These are phyloP conservation scores for Fusarium virguliforme DNA, from an alignment of 2,329 filamentous ascomycete genomes.

Conservation along the genomic window DNA sequence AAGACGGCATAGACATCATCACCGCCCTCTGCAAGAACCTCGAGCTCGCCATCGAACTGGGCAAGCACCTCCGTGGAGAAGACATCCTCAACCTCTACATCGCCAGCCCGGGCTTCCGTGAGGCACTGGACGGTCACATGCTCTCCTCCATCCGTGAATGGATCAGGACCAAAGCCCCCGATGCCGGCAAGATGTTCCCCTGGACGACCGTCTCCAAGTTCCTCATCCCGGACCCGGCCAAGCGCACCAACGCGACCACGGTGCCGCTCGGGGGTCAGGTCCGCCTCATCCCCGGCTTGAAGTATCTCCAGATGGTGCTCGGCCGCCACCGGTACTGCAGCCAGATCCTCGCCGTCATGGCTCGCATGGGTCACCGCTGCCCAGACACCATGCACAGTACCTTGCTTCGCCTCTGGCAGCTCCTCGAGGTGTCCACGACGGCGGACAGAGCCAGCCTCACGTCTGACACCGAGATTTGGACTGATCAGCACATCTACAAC, in stretches of 20 bases:
- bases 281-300: conserved; percentile 73
- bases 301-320: conserved; percentile 78
- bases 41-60: conserved; percentile 70
- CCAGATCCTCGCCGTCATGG: conserved; percentile 76
- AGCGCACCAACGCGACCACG: conserved; percentile 50
- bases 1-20: conserved; percentile 60
- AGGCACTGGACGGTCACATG: conserved; percentile 72
- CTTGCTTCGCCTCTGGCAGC: conserved; percentile 79
- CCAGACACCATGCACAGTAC: conserved; percentile 64
- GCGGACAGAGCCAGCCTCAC: conserved; percentile 70
- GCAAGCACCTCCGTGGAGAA: conserved; percentile 66
- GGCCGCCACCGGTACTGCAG: conserved; percentile 70
- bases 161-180: conserved; percentile 68
- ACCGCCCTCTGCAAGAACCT: conserved; percentile 61
- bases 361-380: conserved; percentile 70
- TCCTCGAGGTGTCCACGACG: conserved; percentile 77
- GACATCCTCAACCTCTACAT: conserved; percentile 77
- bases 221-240: conserved; percentile 73
- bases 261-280: conserved; percentile 48
- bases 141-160: conserved; percentile 72
- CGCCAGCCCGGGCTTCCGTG: conserved; percentile 75
- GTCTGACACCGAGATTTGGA: conserved; percentile 68
- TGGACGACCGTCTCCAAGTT: conserved; percentile 72
- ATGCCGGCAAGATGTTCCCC: conserved; percentile 71
- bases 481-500: conserved; percentile 72